A percentile compares a stretch with the other conserved stretches of the same genome.
These are phyloP conservation scores for Alectoria sarmentosa DNA, from an alignment of 495 filamentous ascomycete genomes.

Conservation along the genomic window DNA sequence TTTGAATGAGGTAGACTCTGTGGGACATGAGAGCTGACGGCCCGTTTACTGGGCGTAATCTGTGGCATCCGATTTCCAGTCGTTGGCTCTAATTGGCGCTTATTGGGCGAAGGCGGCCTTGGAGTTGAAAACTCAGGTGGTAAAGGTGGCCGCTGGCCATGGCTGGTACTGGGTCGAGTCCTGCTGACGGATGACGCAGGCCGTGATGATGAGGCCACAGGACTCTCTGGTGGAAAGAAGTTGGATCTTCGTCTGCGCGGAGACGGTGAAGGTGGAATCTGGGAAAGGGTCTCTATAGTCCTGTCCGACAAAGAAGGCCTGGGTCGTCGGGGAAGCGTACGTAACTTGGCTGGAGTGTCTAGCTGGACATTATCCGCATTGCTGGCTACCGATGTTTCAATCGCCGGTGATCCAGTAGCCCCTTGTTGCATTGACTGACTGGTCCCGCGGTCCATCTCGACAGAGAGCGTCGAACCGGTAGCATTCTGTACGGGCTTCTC, in stretches of 20 bases:
- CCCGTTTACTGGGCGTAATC: conserved; percentile 30
- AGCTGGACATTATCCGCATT: not conserved
- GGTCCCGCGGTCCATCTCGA: not conserved
- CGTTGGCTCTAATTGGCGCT: conserved; percentile 27
- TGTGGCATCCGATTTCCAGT: conserved; percentile 27
- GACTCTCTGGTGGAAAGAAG: conserved; percentile 53
- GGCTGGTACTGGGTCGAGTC: conserved; percentile 43
- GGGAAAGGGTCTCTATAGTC: conserved; percentile 59
- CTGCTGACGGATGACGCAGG: conserved; percentile 48
- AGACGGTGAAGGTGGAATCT: conserved; percentile 57
- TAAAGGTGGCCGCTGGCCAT: conserved; percentile 29
- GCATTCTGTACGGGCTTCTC: not conserved
- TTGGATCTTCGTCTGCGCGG: conserved; percentile 48
- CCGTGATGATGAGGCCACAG: conserved; percentile 48
- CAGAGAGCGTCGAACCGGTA: not conserved
- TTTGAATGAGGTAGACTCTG: conserved; percentile 23
- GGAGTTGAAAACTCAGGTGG: conserved; percentile 29
- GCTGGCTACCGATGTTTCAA: not conserved
- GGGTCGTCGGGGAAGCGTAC: conserved; percentile 15
- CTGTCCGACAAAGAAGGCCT: conserved; percentile 59
- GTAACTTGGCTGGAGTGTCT: not conserved
- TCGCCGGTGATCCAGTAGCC: too few relatives aligned
- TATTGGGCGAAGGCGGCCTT: conserved; percentile 24
- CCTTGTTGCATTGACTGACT: not conserved
- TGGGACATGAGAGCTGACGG: conserved; percentile 33